Percentiles rank a stretch among this genome's conserved stretches.
These are phyloP conservation scores for Peribolospora baueri DNA, from an alignment of 768 basidiomycete species.

Conservation along the genomic window DNA sequence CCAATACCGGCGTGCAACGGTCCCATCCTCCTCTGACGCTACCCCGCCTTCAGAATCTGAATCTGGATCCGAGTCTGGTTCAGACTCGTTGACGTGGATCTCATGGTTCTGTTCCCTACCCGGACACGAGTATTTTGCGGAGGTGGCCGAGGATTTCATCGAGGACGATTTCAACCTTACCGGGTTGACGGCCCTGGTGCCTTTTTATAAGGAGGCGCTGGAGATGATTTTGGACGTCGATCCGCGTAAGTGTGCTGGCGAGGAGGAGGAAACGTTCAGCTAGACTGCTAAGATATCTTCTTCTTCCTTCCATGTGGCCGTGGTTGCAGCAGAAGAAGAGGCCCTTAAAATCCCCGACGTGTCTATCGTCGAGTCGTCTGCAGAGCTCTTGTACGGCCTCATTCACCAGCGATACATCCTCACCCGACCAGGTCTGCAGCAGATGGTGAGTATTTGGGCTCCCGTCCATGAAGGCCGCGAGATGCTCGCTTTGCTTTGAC, in stretches of 20 bases:
- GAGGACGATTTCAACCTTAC: conserved; percentile 99
- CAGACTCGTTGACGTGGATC: background rate
- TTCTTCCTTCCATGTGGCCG: background rate
- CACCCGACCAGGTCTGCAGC: conserved; percentile 73
- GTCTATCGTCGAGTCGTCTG: conserved; percentile 90
- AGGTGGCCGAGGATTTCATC: conserved; percentile 95
- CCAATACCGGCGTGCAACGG: no score
- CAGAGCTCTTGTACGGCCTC: conserved; percentile 87
- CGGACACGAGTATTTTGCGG: conserved; percentile 93
- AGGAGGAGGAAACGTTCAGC: background rate
- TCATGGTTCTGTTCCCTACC: background rate
- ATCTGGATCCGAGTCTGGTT: background rate
- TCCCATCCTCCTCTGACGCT: no score
- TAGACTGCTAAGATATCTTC: background rate
- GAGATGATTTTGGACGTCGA: conserved; percentile 99
- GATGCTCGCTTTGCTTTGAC: background rate
- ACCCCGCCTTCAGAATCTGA: no score
- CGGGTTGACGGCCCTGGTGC: conserved; percentile 80
- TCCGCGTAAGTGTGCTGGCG: conserved; percentile 40
- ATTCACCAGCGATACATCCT: conserved; percentile 95
- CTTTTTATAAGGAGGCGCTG: conserved; percentile 99
- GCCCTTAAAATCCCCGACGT: conserved; percentile 90
- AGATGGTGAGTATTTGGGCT: conserved; percentile 43
- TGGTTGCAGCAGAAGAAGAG: conserved; percentile 37
- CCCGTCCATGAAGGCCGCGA: conserved; percentile 6